Evolutionary conservation across 495 filamentous ascomycete genomes (phyloP).

Genomic region (Rusavskia elegans): DNA sequence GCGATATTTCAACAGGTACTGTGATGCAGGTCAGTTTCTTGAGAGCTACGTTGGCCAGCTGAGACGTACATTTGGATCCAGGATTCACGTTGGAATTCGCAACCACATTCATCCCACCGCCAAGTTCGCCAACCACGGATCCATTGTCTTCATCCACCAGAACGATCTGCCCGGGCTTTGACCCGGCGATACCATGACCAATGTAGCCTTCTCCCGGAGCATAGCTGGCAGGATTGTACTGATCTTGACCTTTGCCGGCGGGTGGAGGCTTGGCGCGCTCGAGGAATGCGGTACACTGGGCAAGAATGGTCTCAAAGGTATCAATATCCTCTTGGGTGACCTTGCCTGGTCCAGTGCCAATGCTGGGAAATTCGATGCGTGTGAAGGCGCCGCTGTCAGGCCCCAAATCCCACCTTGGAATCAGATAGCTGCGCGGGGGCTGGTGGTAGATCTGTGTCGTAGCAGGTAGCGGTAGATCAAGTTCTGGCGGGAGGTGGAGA

Average conservation of each 20-base stretch:
- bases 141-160: constrained; percentile 91
- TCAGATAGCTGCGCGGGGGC: constrained; percentile 74
- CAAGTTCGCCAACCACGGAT: constrained; percentile 81
- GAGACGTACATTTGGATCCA: constrained; percentile 67
- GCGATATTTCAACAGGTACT: constrained; percentile 85
- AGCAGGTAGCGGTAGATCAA: constrained; percentile 77
- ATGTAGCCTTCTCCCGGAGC: constrained; percentile 66
- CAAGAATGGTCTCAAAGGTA: constrained; percentile 91
- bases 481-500: constrained; percentile 80
- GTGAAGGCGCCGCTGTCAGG: constrained; percentile 80
- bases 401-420: constrained; percentile 83
- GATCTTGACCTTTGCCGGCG: constrained; percentile 21
- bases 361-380: constrained; percentile 67
- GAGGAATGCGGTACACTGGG: constrained; percentile 86
- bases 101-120: constrained; percentile 64
- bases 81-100: constrained; percentile 57
- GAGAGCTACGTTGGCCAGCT: background rate
- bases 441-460: constrained; percentile 94
- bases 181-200: constrained; percentile 29
- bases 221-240: constrained; percentile 70
- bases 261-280: constrained; percentile 54
- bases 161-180: constrained; percentile 61
- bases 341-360: constrained; percentile 44
- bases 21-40: constrained; percentile 5
- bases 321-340: constrained; percentile 83